Evolutionary conservation across 2,329 filamentous ascomycete genomes (phyloP), one percentile per base, ranked within the genome.

Genomic region (Seiridium cupressi): DNA sequence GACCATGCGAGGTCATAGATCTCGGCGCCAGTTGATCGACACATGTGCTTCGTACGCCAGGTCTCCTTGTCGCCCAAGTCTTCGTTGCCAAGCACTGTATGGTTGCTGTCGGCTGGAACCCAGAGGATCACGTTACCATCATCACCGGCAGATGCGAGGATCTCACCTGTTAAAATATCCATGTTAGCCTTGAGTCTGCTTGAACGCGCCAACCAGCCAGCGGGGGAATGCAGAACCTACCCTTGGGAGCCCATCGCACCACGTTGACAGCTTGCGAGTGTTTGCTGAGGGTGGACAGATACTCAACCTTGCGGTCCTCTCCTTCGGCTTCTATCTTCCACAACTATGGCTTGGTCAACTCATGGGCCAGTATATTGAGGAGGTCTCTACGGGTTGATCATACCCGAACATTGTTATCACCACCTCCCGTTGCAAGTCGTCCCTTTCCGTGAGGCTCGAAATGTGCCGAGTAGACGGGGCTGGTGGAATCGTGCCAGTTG

Each of bases 1-100:
- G 95, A 98, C 96, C 95, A 99, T 55, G 95, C 95, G 60, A 99
- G 80, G 75, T 99, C 95, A 77, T 99, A 99, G 66, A 99, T 98
- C 75, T 99, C 95, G 9, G 93, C 92, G 42, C 93, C 94, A 63
- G 91, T 92, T 51, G 93, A 96, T 63, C 95, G 88, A 76, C 93
- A 98, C 95, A 98, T 98, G 73, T 97, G 92, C 78, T 96, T 98
- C 63, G 94, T 90, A 63, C 94, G 85, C 95, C 95, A 99, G 66
- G 91, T 91, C 77, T 99, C 95, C 76, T 97, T 96, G 74, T 99
- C 95, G 68, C 97, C 95, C 59, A 89, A 83, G 54, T 86, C 87
- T 68, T 97, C 93, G 69, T 93, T 91, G 64, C 93, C 93, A 71
- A 97, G 91, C 44, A 77, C 79, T 59, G 86, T 83, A 62, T 85